Conservation (phyloP, 2,329 filamentous ascomycete species). For the Claviceps spartinae region DNA sequence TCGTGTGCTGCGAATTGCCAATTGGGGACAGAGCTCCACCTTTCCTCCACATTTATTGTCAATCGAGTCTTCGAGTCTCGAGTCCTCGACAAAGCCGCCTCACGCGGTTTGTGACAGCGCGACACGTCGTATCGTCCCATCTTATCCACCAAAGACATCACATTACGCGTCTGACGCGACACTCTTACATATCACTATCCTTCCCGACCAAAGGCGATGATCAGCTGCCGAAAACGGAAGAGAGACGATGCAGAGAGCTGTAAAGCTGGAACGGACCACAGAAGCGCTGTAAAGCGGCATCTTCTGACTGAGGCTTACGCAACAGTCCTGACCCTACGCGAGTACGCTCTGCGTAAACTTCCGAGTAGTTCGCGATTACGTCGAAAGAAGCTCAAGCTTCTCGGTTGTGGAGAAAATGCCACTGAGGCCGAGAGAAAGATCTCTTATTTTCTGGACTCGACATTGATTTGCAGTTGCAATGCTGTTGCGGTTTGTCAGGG, state of each 20-base stretch:
- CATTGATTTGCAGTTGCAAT: constrained; percentile 45
- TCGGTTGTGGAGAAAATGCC: constrained; percentile 22
- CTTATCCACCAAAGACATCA: not conserved
- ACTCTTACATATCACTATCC: not conserved
- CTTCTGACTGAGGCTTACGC: constrained; percentile 58
- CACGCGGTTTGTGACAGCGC: not conserved
- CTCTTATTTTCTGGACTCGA: constrained; percentile 50
- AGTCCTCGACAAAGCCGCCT: too few relatives aligned
- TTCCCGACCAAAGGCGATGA: constrained; percentile 11
- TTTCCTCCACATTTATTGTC: too few relatives aligned
- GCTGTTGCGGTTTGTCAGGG: constrained; percentile 8
- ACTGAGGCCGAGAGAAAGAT: constrained; percentile 29
- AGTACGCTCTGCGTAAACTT: constrained; percentile 54
- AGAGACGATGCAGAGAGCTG: constrained; percentile 7
- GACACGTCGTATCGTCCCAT: not conserved
- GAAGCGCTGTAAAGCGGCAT: constrained; percentile 33
- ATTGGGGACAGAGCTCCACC: too few relatives aligned
- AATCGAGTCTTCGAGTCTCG: too few relatives aligned
- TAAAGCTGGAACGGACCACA: not conserved
- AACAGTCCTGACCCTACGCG: constrained; percentile 50
- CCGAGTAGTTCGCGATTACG: constrained; percentile 52
- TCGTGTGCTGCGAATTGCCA: too few relatives aligned
- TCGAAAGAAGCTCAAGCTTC: constrained; percentile 38
- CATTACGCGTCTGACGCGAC: not conserved
- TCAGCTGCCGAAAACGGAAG: constrained; percentile 16